Percentiles rank a stretch among this genome's conserved stretches.
phyloP scores from a whole-genome alignment of 305 asterid species.

The Nicotiana rustica region DNA sequence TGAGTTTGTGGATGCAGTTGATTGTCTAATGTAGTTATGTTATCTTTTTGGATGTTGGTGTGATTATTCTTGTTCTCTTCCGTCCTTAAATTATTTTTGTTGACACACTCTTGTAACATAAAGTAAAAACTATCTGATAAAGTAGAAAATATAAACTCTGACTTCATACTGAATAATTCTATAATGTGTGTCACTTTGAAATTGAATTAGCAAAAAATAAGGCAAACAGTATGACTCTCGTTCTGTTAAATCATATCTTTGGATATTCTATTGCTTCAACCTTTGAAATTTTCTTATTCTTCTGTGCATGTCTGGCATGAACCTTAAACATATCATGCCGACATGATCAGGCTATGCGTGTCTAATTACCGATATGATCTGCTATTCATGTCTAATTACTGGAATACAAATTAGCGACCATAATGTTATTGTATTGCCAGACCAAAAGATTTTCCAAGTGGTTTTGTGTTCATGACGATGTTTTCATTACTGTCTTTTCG shows the following conservation, averaged over 20 bases:
- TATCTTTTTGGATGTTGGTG: not conserved
- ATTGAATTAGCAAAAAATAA: conserved; percentile 23
- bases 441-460: conserved; percentile 6
- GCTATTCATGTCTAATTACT: conserved; percentile 26
- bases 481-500: not conserved
- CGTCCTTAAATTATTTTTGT: conserved; percentile 13
- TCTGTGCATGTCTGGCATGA: not conserved
- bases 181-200: not conserved
- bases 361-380: conserved; percentile 7
- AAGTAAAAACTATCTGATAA: not conserved
- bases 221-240: not conserved
- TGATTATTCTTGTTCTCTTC: conserved; percentile 23
- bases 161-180: not conserved
- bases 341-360: conserved; percentile 6
- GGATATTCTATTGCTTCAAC: not conserved
- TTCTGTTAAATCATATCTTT: not conserved
- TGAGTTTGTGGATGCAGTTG: conserved; percentile 39
- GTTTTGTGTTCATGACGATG: not conserved
- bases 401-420: not conserved
- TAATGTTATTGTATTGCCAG: conserved; percentile 12
- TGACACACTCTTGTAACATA: conserved; percentile 8
- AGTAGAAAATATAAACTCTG: conserved; percentile 6
- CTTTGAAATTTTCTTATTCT: conserved; percentile 22
- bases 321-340: not conserved
- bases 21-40: conserved; percentile 2